A percentile compares a stretch with the other conserved stretches of the same genome.
These are phyloP conservation scores for Schizosaccharomyces japonicus DNA, from an alignment of 805 yeast genomes.

Conservation along the genomic window DNA sequence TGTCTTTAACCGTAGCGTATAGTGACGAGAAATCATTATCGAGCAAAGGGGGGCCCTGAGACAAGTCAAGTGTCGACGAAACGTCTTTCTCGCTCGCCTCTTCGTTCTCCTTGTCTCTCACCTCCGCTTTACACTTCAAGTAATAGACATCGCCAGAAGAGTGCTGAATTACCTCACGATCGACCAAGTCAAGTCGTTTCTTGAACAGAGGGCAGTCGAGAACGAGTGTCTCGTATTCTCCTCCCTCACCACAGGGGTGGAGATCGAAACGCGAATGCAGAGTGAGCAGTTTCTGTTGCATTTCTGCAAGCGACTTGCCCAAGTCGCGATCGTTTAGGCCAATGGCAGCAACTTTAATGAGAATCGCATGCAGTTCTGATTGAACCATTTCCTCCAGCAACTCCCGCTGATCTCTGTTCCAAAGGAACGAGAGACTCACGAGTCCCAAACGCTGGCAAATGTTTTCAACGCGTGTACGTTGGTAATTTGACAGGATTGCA, in stretches of 20 bases:
- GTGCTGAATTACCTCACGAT: conserved; percentile 19
- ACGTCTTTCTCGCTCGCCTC: conserved; percentile 11
- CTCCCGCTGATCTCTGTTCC: conserved; percentile 72
- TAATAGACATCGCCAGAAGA: conserved; percentile 49
- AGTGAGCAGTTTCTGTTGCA: conserved; percentile 22
- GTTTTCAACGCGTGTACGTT: conserved; percentile 76
- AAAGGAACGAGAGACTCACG: conserved; percentile 48
- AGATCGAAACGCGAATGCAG: conserved; percentile 11
- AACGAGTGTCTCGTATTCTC: conserved; percentile 86
- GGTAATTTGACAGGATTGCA: conserved; percentile 87
- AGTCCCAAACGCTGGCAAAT: conserved; percentile 57
- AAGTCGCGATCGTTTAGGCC: conserved; percentile 48
- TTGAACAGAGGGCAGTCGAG: conserved; percentile 71
- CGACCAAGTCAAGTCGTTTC: conserved; percentile 22
- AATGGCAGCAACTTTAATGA: conserved; percentile 81
- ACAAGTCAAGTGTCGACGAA: neutral
- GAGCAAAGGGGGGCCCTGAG: neutral
- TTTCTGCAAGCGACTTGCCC: conserved; percentile 40
- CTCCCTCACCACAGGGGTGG: conserved; percentile 77
- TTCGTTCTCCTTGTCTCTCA: conserved; percentile 16
- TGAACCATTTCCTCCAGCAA: conserved; percentile 62
- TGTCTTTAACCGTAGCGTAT: conserved; percentile 38
- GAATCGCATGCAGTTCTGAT: conserved; percentile 47
- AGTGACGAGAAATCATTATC: neutral
- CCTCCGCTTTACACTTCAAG: conserved; percentile 30